Evolutionary conservation across 371 early-diverging fungal genomes (phyloP), one percentile per base, ranked within the genome.

Genomic region (Lichtheimia ornata): DNA sequence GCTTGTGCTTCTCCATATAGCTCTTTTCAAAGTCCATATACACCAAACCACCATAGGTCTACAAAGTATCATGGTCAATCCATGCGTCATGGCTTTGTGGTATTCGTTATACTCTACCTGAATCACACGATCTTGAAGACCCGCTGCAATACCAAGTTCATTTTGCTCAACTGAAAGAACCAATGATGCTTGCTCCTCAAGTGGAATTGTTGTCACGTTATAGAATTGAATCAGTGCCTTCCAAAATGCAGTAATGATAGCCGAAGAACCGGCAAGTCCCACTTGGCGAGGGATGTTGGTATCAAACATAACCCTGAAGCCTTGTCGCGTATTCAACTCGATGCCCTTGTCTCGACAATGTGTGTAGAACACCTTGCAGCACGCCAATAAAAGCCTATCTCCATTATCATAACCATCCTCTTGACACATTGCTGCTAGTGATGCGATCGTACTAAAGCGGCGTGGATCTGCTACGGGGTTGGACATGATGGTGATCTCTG

Each of bases 281-380:
- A 90, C 90, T 65, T 90, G 90, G 50, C 86, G 77, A 22, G 90
- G 88, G 43, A 90, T 83, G 58, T 85, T 88, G 20, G 89, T 88
- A 27, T 83, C 79, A 66, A 81, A 84, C 49, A 74, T 43, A 25
- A 86, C 63, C 4, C 59, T 56, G 62, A 88, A 88, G 0, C 90
- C 90, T 64, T 76, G 74, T 11, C 25, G 62, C 4, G 71, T 70
- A 49, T 71, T 56, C 9, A 86, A 67, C 4, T 47, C 5, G 41
- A 87, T 73, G 1, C 67, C 44, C 7, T 81, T 58, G n/a, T 72
- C 47, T 20, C 55, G 28, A 56, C 86, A 86, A 54, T 83, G 66
- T 1, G 61, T 50, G 41, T 66, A 79, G 69, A 90, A 88, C 15
- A 88, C 85, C 61, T 85, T 85, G 55, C 81, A 77, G 30, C 82